These are phyloP conservation scores for Phoma sp. DNA, from an alignment of 2,329 filamentous ascomycete genomes.

Conservation along the genomic window DNA sequence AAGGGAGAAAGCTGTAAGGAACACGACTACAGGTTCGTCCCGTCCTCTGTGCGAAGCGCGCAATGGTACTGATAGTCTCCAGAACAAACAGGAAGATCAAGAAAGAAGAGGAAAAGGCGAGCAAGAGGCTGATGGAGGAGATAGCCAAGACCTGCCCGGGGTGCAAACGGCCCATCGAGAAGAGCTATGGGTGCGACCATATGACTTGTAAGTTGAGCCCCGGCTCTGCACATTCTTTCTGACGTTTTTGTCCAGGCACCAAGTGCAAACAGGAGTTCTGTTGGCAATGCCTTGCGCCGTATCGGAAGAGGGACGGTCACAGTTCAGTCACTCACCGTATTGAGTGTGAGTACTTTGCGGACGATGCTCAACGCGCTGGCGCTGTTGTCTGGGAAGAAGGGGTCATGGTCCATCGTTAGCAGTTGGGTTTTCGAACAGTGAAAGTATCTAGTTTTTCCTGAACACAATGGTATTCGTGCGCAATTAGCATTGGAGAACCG, in stretches of 20 bases:
- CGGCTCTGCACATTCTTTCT: not conserved
- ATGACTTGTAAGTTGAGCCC: constrained; percentile 39
- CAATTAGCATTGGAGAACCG: not conserved
- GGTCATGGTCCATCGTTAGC: not conserved
- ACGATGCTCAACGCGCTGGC: not conserved
- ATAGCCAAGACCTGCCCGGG: constrained; percentile 49
- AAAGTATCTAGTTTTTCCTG: too few species aligned
- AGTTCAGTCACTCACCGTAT: not conserved
- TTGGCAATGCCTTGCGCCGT: constrained; percentile 47
- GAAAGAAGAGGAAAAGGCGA: constrained; percentile 39
- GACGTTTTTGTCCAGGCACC: constrained; percentile 25
- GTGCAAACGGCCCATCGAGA: constrained; percentile 50
- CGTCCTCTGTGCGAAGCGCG: not conserved
- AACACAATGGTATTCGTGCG: not conserved
- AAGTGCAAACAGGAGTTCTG: constrained; percentile 51
- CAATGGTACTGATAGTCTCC: not conserved
- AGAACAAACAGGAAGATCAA: constrained; percentile 33
- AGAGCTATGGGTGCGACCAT: constrained; percentile 52
- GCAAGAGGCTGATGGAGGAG: constrained; percentile 34
- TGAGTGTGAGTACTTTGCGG: not conserved
- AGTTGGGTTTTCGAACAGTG: not conserved
- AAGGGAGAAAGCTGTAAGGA: constrained; percentile 48
- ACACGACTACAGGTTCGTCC: constrained; percentile 45
- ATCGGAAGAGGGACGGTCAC: constrained; percentile 6
- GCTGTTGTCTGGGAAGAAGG: not conserved